Percentiles rank a stretch among this genome's conserved stretches.
phyloP scores from a whole-genome alignment of 495 filamentous ascomycete species.

The Parathielavia appendiculata region DNA sequence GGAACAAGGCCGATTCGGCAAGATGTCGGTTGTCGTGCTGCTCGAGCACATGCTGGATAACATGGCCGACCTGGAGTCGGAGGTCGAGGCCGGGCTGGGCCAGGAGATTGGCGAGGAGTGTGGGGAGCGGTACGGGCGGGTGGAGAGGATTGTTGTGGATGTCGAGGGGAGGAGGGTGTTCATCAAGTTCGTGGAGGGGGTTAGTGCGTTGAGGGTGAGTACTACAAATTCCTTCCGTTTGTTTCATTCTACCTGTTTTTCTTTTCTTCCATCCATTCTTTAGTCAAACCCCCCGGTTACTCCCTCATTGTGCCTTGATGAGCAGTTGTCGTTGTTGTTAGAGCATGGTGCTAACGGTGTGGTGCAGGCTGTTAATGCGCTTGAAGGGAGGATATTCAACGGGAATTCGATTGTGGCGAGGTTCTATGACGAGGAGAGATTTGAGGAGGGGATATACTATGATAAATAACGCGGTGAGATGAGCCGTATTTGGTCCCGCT shows the following conservation, averaged over 20 bases:
- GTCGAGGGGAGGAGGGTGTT: constrained; percentile 60
- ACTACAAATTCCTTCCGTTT: constrained; percentile 10
- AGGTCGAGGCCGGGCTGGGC: constrained; percentile 68
- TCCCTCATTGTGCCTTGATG: too few relatives aligned
- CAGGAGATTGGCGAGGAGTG: constrained; percentile 96
- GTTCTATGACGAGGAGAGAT: constrained; percentile 76
- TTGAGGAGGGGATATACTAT: constrained; percentile 64
- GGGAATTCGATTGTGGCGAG: constrained; percentile 72
- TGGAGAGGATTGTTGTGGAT: constrained; percentile 77
- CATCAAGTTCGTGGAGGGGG: constrained; percentile 77
- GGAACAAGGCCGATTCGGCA: constrained; percentile 53
- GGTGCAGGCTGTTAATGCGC: constrained; percentile 74
- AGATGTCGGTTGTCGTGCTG: constrained; percentile 74
- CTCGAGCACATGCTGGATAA: constrained; percentile 76
- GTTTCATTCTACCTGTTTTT: neutral
- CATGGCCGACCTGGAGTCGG: constrained; percentile 58
- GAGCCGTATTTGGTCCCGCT: neutral
- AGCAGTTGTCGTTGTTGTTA: too few relatives aligned
- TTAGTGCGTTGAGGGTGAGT: constrained; percentile 75
- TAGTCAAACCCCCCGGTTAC: too few relatives aligned
- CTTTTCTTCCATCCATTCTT: neutral
- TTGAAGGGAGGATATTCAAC: constrained; percentile 79
- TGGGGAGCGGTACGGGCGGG: constrained; percentile 77
- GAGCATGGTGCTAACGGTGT: neutral
- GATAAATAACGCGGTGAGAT: constrained; percentile 14